Evolutionary conservation across 192 early-diverging fungal genomes (phyloP).

Genomic region (Dissophora globulifera): DNA sequence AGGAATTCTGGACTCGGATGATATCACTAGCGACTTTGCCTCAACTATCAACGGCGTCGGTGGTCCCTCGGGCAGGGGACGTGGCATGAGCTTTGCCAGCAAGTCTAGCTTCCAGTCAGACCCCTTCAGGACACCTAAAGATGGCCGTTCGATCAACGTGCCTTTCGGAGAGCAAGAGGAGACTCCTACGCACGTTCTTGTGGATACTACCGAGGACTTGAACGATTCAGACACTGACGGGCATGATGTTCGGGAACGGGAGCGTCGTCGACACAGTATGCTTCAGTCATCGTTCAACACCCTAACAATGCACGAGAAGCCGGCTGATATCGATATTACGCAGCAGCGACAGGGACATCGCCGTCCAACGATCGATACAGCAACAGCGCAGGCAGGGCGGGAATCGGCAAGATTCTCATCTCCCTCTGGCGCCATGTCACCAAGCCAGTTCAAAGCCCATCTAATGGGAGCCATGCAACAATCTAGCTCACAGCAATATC

Average conservation of each 20-base stretch:
- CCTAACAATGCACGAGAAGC: conserved; percentile 30
- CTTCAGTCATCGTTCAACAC: conserved; percentile 30
- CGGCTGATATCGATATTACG: neutral
- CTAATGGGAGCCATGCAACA: conserved; percentile 17
- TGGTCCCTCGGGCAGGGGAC: conserved; percentile 14
- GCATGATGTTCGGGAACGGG: conserved; percentile 15
- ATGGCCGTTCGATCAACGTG: conserved; percentile 29
- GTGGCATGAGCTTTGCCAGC: conserved; percentile 37
- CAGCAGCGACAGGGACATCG: conserved; percentile 7
- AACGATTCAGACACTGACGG: conserved; percentile 20
- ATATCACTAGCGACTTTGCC: conserved; percentile 17
- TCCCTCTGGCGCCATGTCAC: conserved; percentile 28
- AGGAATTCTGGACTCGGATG: conserved; percentile 39
- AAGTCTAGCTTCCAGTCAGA: conserved; percentile 50
- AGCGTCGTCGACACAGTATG: conserved; percentile 22
- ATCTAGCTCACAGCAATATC: conserved; percentile 8
- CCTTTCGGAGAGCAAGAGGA: conserved; percentile 4
- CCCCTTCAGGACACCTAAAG: conserved; percentile 49
- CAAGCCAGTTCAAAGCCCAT: conserved; percentile 44
- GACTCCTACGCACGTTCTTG: conserved; percentile 27
- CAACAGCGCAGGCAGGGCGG: neutral
- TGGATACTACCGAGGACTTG: conserved; percentile 33
- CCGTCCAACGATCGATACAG: conserved; percentile 27
- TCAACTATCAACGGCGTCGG: conserved; percentile 10
- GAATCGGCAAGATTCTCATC: conserved; percentile 18